These are phyloP conservation scores for Candida pseudofarinosa DNA, from an alignment of 805 yeast genomes.

Conservation along the genomic window DNA sequence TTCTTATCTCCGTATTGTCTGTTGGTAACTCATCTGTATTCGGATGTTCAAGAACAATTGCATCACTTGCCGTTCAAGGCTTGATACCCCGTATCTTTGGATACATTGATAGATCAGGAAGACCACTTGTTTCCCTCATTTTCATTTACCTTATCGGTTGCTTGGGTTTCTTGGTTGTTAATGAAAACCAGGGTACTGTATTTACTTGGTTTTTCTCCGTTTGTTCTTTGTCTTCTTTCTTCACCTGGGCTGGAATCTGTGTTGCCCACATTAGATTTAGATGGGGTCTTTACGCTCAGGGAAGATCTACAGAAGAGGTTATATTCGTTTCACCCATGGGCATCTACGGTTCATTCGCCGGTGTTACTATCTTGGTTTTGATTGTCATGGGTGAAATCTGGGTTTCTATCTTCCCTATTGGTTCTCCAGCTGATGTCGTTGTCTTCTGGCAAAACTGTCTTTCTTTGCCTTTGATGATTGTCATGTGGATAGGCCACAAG, in stretches of 20 bases:
- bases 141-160: constrained; percentile 33
- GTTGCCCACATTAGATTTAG: constrained; percentile 39
- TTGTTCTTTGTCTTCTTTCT: constrained; percentile 38
- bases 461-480: constrained; percentile 38
- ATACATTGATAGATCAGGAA: constrained; percentile 38
- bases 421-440: constrained; percentile 16
- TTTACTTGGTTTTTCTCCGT: constrained; percentile 41
- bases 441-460: constrained; percentile 50
- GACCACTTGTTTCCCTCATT: constrained; percentile 38
- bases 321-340: constrained; percentile 33
- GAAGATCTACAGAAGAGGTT: constrained; percentile 31
- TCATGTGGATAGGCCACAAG: constrained; percentile 44
- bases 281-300: constrained; percentile 32
- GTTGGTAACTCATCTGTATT: constrained; percentile 75
- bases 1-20: constrained; percentile 66
- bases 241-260: constrained; percentile 39
- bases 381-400: constrained; percentile 36
- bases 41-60: constrained; percentile 68
- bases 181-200: constrained; percentile 24
- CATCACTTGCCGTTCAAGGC: constrained; percentile 69
- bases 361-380: constrained; percentile 27
- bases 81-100: constrained; percentile 51
- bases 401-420: constrained; percentile 36
- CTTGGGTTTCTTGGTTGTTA: constrained; percentile 36
- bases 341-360: constrained; percentile 31